phyloP scores from a whole-genome alignment of 2,329 filamentous ascomycete genomes.

The Lasiodiplodia sp. region DNA sequence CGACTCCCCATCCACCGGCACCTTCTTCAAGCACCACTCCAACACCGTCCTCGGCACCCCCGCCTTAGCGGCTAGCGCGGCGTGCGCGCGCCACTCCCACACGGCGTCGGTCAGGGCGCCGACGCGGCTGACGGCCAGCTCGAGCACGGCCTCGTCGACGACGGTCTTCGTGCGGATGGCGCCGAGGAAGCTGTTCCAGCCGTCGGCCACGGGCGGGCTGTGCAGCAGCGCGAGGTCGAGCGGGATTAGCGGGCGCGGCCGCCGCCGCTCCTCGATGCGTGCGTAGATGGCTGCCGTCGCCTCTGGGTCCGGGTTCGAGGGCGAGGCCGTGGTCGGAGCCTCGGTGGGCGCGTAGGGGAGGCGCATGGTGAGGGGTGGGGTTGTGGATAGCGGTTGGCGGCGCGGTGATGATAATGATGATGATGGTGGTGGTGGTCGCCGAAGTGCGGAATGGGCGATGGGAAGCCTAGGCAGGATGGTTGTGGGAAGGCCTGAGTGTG shows the following conservation, averaged over 20 bases:
- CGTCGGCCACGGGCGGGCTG: constrained; percentile 63
- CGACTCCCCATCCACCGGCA: constrained; percentile 48
- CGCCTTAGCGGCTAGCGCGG: constrained; percentile 62
- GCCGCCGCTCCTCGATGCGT: constrained; percentile 61
- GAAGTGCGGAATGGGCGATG: background rate
- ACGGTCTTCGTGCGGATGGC: constrained; percentile 62
- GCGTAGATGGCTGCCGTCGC: constrained; percentile 60
- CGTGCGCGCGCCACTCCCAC: constrained; percentile 86
- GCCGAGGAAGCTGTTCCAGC: constrained; percentile 65
- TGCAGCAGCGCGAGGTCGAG: constrained; percentile 64
- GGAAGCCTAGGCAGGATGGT: background rate
- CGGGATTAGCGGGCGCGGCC: constrained; percentile 57
- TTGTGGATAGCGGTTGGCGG: constrained; percentile 29
- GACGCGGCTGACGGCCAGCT: constrained; percentile 83
- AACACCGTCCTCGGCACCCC: constrained; percentile 74
- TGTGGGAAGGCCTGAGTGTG: background rate
- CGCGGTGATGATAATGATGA: background rate
- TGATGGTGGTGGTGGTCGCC: background rate
- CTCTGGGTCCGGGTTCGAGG: constrained; percentile 28
- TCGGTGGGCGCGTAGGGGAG: constrained; percentile 62
- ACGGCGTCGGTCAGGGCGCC: constrained; percentile 81
- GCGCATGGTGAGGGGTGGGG: constrained; percentile 55
- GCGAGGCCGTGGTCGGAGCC: constrained; percentile 49
- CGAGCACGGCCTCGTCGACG: constrained; percentile 64
- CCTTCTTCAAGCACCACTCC: constrained; percentile 61